Conservation (phyloP, 768 basidiomycete genomes). For the Calocybe gangraenosa region DNA sequence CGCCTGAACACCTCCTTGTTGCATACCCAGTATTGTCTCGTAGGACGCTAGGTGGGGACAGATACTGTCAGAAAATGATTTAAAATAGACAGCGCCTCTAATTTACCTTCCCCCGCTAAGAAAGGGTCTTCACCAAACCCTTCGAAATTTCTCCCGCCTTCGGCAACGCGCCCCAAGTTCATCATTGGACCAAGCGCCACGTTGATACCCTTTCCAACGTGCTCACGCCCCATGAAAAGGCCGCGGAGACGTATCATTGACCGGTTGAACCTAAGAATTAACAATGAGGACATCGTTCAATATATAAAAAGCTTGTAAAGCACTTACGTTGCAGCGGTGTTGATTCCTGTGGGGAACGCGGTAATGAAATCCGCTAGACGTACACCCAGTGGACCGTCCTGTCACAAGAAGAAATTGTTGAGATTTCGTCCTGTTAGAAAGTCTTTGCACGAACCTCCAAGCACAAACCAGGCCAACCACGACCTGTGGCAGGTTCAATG, state of each 20-base stretch:
- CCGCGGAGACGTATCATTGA: constrained; percentile 64
- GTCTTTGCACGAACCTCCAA: constrained; percentile 32
- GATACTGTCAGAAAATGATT: neutral
- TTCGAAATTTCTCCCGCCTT: constrained; percentile 81
- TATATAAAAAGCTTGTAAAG: too few species aligned
- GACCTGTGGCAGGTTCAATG: constrained; percentile 19
- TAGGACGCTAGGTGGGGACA: constrained; percentile 34
- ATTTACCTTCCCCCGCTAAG: constrained; percentile 49
- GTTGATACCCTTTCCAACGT: constrained; percentile 71
- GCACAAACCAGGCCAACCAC: constrained; percentile 47
- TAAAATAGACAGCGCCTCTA: neutral
- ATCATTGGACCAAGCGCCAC: constrained; percentile 65
- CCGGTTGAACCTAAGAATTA: constrained; percentile 28
- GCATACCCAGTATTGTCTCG: constrained; percentile 82
- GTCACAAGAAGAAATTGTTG: neutral
- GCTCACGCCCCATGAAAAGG: constrained; percentile 68
- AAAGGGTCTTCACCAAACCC: constrained; percentile 80
- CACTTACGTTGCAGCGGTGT: constrained; percentile 58
- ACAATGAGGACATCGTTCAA: neutral
- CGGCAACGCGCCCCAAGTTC: constrained; percentile 59
- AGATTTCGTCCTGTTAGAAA: constrained; percentile 18
- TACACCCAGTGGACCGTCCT: constrained; percentile 55
- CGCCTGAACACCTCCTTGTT: constrained; percentile 75
- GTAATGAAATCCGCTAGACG: constrained; percentile 55
- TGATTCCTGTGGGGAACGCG: constrained; percentile 64